phyloP scores from a whole-genome alignment of 2,329 filamentous ascomycete species.

The Penicillium sp. region DNA sequence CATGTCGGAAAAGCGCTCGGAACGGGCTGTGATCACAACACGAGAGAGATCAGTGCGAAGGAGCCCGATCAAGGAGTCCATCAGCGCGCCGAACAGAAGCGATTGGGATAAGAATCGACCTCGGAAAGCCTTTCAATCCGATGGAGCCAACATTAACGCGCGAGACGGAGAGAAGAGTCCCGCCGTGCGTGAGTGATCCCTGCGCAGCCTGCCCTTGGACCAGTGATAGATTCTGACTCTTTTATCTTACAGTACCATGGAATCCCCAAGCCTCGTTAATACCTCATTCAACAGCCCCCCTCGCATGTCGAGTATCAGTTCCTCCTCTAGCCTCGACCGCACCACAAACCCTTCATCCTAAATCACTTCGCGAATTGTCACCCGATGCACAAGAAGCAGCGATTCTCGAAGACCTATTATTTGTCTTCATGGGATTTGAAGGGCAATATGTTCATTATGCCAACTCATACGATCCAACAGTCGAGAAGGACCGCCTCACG shows the following conservation, averaged over 20 bases:
- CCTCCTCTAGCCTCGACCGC: constrained; percentile 66
- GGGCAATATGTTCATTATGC: constrained; percentile 94
- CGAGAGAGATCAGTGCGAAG: constrained; percentile 63
- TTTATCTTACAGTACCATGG: constrained; percentile 58
- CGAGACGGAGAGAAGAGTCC: constrained; percentile 37
- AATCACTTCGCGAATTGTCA: constrained; percentile 68
- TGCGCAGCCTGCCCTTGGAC: neutral
- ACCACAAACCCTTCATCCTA: constrained; percentile 68
- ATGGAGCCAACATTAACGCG: constrained; percentile 26
- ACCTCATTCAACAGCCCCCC: constrained; percentile 68
- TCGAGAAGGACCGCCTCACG: constrained; percentile 82
- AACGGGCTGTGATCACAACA: constrained; percentile 56
- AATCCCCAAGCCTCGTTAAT: constrained; percentile 76
- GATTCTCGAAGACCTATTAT: constrained; percentile 86
- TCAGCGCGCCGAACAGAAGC: constrained; percentile 32
- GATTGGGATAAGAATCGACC: constrained; percentile 37
- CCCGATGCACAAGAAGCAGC: constrained; percentile 82
- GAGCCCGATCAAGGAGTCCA: constrained; percentile 55
- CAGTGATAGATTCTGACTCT: constrained; percentile 17
- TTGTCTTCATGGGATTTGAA: constrained; percentile 97
- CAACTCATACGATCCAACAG: constrained; percentile 76
- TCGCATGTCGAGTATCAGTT: constrained; percentile 67
- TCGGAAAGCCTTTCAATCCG: constrained; percentile 27
- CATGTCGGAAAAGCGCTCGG: constrained; percentile 42
- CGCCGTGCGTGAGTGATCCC: constrained; percentile 30